These are phyloP conservation scores for Globisporangium perplexum DNA, from an alignment of 352 stramenopile genomes.

Conservation along the genomic window DNA sequence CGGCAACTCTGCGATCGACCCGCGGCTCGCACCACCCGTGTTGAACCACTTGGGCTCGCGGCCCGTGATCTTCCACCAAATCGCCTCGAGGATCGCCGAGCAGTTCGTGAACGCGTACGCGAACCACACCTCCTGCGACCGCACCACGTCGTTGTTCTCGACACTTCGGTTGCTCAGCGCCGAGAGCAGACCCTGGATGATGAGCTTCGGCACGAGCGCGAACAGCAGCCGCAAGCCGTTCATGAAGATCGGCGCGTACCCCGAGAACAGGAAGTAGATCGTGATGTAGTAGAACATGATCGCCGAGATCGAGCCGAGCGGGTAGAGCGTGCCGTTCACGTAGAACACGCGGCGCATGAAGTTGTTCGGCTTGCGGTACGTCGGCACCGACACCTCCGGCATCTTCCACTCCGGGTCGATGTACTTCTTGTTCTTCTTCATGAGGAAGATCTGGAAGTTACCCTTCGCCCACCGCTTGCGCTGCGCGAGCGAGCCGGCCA, in stretches of 20 bases:
- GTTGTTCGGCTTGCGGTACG: constrained; percentile 75
- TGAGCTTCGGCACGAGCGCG: constrained; percentile 65
- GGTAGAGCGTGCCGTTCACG: constrained; percentile 79
- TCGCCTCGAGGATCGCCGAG: constrained; percentile 60
- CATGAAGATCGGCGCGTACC: constrained; percentile 78
- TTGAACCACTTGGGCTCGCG: constrained; percentile 66
- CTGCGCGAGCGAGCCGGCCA: constrained; percentile 68
- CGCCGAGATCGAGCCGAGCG: constrained; percentile 64
- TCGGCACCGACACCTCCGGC: constrained; percentile 60
- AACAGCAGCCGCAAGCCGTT: constrained; percentile 61
- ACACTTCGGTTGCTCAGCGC: constrained; percentile 72
- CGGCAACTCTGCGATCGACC: constrained; percentile 66
- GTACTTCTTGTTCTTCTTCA: constrained; percentile 83
- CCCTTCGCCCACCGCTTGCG: constrained; percentile 82
- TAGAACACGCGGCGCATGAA: constrained; percentile 86
- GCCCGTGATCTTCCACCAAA: constrained; percentile 83
- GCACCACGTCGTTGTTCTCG: constrained; percentile 78
- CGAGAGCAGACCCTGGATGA: constrained; percentile 67
- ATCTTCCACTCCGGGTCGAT: constrained; percentile 77
- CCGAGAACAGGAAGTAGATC: constrained; percentile 83
- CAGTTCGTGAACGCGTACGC: constrained; percentile 82
- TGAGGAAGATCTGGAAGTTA: constrained; percentile 78
- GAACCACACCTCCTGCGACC: constrained; percentile 74
- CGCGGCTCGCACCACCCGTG: constrained; percentile 54
- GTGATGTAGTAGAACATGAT: constrained; percentile 85